Percentiles rank a stretch among this genome's conserved stretches.
Evolutionary conservation across 1,139 yeast genomes (phyloP).

Genomic region (Magnusiomyces sp.): DNA sequence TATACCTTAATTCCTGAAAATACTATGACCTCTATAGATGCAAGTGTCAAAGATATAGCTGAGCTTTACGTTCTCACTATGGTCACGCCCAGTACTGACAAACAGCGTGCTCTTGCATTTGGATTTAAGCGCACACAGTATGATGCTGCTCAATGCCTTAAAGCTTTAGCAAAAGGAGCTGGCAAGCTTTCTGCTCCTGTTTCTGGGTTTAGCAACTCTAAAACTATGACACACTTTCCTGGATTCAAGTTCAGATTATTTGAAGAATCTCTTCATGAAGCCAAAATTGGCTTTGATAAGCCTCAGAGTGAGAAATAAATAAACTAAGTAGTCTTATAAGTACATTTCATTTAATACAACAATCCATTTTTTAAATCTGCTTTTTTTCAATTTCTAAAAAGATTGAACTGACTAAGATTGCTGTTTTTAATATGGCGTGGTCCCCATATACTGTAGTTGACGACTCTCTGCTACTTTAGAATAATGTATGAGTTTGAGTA

Average conservation of each 20-base stretch:
- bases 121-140: constrained; percentile 33
- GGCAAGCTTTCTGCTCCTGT: constrained; percentile 32
- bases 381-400: too few relatives aligned
- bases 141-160: constrained; percentile 33
- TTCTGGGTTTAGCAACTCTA: constrained; percentile 8
- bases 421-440: too few relatives aligned
- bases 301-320: background rate
- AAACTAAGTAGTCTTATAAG: background rate
- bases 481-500: too few relatives aligned
- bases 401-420: too few relatives aligned
- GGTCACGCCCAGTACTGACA: constrained; percentile 29
- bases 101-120: constrained; percentile 37
- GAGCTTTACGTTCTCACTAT: constrained; percentile 41
- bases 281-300: constrained; percentile 9
- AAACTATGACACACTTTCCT: background rate
- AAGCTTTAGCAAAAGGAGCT: too few relatives aligned
- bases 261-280: constrained; percentile 10
- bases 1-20: too few relatives aligned
- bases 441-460: too few relatives aligned
- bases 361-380: too few relatives aligned
- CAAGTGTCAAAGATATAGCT: constrained; percentile 46
- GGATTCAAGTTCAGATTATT: constrained; percentile 11
- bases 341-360: background rate
- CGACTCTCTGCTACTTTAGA: too few relatives aligned
- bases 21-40: too few relatives aligned